Evolutionary conservation across 768 basidiomycete genomes (phyloP), one percentile per base, ranked within the genome.

Genomic region (Exidia glandulosa): DNA sequence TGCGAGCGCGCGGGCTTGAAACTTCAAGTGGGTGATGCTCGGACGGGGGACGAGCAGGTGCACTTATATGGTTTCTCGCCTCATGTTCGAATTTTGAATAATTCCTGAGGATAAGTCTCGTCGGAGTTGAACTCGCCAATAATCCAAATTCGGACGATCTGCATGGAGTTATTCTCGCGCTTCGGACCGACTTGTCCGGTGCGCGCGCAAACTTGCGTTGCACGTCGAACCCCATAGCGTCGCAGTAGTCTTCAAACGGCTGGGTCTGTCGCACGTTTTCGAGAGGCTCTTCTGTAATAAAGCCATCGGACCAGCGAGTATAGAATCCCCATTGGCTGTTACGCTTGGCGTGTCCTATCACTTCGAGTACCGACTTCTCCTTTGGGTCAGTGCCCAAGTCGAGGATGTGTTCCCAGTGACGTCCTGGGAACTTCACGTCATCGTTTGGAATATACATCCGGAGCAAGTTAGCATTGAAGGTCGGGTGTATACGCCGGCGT

Each of bases 381-480:
- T n/a, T 12, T 19, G 41, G 41, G 41, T 5, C 41, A 45, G 41
- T 45, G 16, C 47, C 47, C 32, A 47, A 59, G 23, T 10, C 29
- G 12, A 5, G 19, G 12, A n/a, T 7, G 3, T 29, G 14, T 23
- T 30, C 23, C 10, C 23, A 47, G 19, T 25, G 4, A 3, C 47
- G 4, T 45, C 47, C 62, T 0, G 75, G 77, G 65, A 79, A 79
- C 33, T 72, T 16, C 1, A 25, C 58, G 33, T 74, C 67, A 62
- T 76, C 69, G 30, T 71, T 73, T 0, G 66, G 64, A 0, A 69
- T 57, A 33, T 73, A 58, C n/a, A 62, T 65, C 23, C 69, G 29
- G 4, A 80, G 61, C 10, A 71, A 52, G 2, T 59, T 68, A 0
- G 65, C 68, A 61, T 80, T 75, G 54, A 78, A 79, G 7, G 50